Evolutionary conservation across 1,284 basidiomycete species (phyloP), one percentile per base, ranked within the genome.

Genomic region (Phellopilus nigrolimitatus): DNA sequence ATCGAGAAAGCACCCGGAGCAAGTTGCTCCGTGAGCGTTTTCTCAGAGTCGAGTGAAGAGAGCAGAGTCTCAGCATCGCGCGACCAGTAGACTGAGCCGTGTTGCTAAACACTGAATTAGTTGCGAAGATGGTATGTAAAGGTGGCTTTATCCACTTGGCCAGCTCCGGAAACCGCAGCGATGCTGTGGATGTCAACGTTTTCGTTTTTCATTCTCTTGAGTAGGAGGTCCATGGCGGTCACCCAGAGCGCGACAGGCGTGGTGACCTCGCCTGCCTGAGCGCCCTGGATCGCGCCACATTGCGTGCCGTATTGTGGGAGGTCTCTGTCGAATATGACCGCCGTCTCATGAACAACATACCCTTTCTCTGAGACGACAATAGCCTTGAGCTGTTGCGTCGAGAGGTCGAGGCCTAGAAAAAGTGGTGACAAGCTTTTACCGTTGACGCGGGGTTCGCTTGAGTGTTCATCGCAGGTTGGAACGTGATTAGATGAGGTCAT

Each of bases 41-140:
- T 66, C 1, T 61, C 57, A 1, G 82, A 57, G 60, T 85, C 73
- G 37, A 93, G 72, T 1, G 68, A 68, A 1, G 73, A 67, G 6
- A 95, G 75, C 4, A 80, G 63, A 0, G 56, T 49, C 40, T 77
- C 72, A 0, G 85, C 85, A 2, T 72, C 67, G 8, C 68, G 60
- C 0, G 88, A 87, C 86, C 90, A 94, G 64, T 88, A 94, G 7
- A 94, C 89, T 1, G 88, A 91, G 8, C 91, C 91, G 64, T 95
- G 92, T 86, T 95, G 92, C 85, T 93, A 55, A 2, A 21, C 33
- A 34, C 45, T 40, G 38, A 21, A 39, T 41, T 8, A 36, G 37
- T 51, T 24, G 51, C 38, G 47, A 42, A 48, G 36, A 25, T 48
- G 8, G 6, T 13, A 40, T 17, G 21, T 49, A 7, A 55, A 25